Percentiles rank a stretch among this genome's conserved stretches.
These are phyloP conservation scores for Fusarium coicis DNA, from an alignment of 2,329 filamentous ascomycete genomes.

Conservation along the genomic window DNA sequence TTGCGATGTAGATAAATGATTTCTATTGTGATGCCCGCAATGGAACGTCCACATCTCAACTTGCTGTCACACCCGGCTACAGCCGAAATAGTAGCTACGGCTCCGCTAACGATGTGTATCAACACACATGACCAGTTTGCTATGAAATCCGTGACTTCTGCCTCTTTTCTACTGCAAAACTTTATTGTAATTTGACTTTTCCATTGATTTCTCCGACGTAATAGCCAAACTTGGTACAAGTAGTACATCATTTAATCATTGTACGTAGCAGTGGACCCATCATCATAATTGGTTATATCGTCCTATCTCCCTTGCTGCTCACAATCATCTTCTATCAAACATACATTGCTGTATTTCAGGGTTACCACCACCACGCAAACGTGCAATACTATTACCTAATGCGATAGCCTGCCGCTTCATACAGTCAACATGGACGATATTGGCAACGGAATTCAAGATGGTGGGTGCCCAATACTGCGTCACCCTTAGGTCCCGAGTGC, in stretches of 20 bases:
- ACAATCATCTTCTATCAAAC: constrained; percentile 15
- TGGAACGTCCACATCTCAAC: constrained; percentile 25
- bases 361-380: not conserved
- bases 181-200: not conserved
- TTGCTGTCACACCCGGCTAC: constrained; percentile 42
- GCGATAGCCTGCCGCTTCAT: constrained; percentile 11
- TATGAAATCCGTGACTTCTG: not conserved
- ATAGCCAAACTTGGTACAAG: not conserved
- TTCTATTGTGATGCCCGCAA: constrained; percentile 6
- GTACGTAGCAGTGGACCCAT: constrained; percentile 30
- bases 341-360: constrained; percentile 11
- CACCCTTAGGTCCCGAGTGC: constrained; percentile 1
- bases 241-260: constrained; percentile 6
- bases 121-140: constrained; percentile 12
- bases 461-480: constrained; percentile 41
- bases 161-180: not conserved
- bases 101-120: constrained; percentile 29
- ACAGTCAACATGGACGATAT: constrained; percentile 49
- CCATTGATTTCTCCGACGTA: not conserved
- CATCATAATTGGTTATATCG: constrained; percentile 13
- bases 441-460: constrained; percentile 50
- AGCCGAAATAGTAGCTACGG: constrained; percentile 31
- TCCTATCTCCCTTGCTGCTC: constrained; percentile 26
- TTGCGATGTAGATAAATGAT: constrained; percentile 11
- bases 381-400: constrained; percentile 25